These are phyloP conservation scores for Zasmidium citrigriseum DNA, from an alignment of 2,329 filamentous ascomycete genomes.

Conservation along the genomic window DNA sequence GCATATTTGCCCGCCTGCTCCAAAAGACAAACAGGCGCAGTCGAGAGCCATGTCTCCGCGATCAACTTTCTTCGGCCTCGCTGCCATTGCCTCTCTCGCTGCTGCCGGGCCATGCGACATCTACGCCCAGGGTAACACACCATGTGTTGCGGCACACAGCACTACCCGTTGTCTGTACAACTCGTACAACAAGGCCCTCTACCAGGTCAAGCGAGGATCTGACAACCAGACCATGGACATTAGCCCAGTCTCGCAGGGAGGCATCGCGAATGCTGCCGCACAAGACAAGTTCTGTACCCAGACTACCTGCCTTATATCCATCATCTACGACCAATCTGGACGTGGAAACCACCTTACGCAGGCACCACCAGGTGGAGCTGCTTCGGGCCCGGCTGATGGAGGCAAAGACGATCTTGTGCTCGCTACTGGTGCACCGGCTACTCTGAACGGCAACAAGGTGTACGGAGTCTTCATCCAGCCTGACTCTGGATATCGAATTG, in stretches of 20 bases:
- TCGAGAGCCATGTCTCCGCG: conserved; percentile 2
- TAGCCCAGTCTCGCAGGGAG: conserved; percentile 56
- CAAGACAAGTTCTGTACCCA: conserved; percentile 61
- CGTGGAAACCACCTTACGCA: conserved; percentile 62
- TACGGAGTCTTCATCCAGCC: conserved; percentile 65
- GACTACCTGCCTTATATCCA: conserved; percentile 63
- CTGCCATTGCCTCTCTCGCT: conserved; percentile 44
- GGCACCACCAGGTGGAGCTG: conserved; percentile 55
- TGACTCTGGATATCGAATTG: conserved; percentile 64
- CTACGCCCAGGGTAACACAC: conserved; percentile 58
- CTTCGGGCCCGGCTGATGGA: conserved; percentile 53
- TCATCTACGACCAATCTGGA: conserved; percentile 66
- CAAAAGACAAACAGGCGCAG: neutral
- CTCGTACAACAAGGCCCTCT: conserved; percentile 55
- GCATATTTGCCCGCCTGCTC: neutral
- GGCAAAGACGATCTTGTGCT: conserved; percentile 62
- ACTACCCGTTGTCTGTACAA: conserved; percentile 64
- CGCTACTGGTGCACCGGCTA: conserved; percentile 63
- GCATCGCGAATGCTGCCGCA: conserved; percentile 60
- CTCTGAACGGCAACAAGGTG: conserved; percentile 57
- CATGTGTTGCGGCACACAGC: conserved; percentile 64
- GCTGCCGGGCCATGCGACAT: conserved; percentile 52
- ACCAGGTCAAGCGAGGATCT: conserved; percentile 61
- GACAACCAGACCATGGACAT: conserved; percentile 51
- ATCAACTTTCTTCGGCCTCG: conserved; percentile 4